These are phyloP conservation scores for Tephrocybe sp. DNA, from an alignment of 768 basidiomycete species.

Conservation along the genomic window DNA sequence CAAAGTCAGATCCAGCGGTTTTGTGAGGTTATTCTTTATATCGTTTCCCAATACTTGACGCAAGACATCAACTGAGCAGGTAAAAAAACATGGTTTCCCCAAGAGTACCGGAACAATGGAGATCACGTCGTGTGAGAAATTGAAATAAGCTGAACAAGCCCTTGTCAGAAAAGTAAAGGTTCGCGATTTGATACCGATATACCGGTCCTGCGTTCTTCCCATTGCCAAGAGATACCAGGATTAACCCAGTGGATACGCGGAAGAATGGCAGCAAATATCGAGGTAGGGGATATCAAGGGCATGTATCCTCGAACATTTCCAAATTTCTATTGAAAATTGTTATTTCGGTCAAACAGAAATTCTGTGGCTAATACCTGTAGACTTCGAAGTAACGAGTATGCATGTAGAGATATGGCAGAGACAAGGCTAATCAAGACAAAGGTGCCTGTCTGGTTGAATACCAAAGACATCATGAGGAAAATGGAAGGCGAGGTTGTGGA, in stretches of 20 bases:
- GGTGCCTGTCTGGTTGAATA: background rate
- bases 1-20: constrained; percentile 12
- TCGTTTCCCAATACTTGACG: constrained; percentile 23
- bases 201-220: constrained; percentile 13
- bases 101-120: constrained; percentile 22
- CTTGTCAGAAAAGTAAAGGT: background rate
- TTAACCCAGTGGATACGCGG: constrained; percentile 11
- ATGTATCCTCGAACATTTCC: constrained; percentile 13
- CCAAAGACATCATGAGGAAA: background rate
- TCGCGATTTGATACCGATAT: background rate
- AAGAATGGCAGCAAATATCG: constrained; percentile 8
- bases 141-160: constrained; percentile 21
- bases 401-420: constrained; percentile 5
- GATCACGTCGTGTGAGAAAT: constrained; percentile 23
- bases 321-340: too few species aligned
- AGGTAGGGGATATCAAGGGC: constrained; percentile 12
- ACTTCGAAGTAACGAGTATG: background rate
- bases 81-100: constrained; percentile 18
- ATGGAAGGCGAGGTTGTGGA: background rate
- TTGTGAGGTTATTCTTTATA: constrained; percentile 11
- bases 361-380: too few species aligned
- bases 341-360: too few species aligned
- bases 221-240: constrained; percentile 17
- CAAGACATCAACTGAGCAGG: constrained; percentile 23
- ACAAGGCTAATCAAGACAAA: background rate